phyloP scores from a whole-genome alignment of 768 basidiomycete species.

The Xerocomellus amylosporus region DNA sequence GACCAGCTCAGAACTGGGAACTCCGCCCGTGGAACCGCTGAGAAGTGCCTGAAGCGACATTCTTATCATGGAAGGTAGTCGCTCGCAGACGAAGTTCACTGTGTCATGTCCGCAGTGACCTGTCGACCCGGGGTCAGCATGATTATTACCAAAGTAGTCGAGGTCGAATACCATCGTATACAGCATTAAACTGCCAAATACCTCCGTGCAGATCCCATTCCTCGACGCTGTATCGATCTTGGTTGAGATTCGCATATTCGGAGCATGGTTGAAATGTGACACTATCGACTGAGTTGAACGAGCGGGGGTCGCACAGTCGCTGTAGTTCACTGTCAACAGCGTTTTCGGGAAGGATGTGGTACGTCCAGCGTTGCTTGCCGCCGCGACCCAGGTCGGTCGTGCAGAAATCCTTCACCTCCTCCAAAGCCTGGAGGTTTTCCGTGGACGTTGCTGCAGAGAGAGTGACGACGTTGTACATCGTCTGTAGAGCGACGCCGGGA shows the following conservation, averaged over 20 bases:
- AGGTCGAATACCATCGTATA: slow-evolving; percentile 41
- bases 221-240: slow-evolving; percentile 42
- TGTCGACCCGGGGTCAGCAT: slow-evolving; percentile 25
- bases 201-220: slow-evolving; percentile 41
- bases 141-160: slow-evolving; percentile 22
- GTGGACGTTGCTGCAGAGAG: slow-evolving; percentile 44
- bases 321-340: slow-evolving; percentile 39
- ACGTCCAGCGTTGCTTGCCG: slow-evolving; percentile 53
- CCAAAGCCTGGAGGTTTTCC: slow-evolving; percentile 48
- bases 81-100: slow-evolving; percentile 42
- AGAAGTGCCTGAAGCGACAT: slow-evolving; percentile 37
- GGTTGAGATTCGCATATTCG: slow-evolving; percentile 35
- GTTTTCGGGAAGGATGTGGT: slow-evolving; percentile 44
- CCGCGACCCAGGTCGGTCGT: slow-evolving; percentile 53
- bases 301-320: slow-evolving; percentile 37
- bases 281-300: slow-evolving; percentile 34
- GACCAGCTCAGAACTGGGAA: slow-evolving; percentile 32
- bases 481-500: slow-evolving; percentile 5
- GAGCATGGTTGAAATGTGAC: slow-evolving; percentile 45
- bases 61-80: slow-evolving; percentile 41
- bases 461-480: slow-evolving; percentile 38
- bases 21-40: slow-evolving; percentile 19
- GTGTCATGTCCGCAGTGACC: slow-evolving; percentile 50
- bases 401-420: slow-evolving; percentile 52
- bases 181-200: slow-evolving; percentile 43